Percentiles rank a stretch among this genome's conserved stretches.
Evolutionary conservation across 352 stramenopile species (phyloP).

Genomic region (Phytophthora cajani): DNA sequence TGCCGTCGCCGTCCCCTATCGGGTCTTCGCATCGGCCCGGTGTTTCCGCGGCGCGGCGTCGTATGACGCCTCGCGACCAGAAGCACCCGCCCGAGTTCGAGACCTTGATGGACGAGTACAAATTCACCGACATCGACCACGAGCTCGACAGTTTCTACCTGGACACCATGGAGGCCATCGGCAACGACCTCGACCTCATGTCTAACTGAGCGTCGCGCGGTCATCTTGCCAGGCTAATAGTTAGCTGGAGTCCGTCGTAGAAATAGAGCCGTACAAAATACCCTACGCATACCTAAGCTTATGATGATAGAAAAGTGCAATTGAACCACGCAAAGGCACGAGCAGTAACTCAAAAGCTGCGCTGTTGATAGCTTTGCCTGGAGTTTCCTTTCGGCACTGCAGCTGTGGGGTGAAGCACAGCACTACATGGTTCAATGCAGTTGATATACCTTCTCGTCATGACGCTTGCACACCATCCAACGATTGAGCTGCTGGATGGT

Average conservation of each 20-base stretch:
- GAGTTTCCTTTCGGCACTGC: too few species aligned
- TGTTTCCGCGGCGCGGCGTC: conserved; percentile 11
- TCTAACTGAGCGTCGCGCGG: conserved; percentile 49
- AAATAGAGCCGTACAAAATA: conserved; percentile 31
- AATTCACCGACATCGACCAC: conserved; percentile 83
- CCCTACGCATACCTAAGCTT: conserved; percentile 16
- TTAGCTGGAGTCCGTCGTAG: conserved; percentile 24
- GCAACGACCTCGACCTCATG: conserved; percentile 66
- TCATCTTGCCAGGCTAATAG: not conserved
- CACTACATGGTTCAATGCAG: too few species aligned
- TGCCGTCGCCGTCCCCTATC: conserved; percentile 25
- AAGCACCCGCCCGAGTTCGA: conserved; percentile 74
- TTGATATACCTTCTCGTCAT: too few species aligned
- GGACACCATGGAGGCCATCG: conserved; percentile 70
- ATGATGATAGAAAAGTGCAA: conserved; percentile 30
- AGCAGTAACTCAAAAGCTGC: too few species aligned
- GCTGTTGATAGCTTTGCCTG: too few species aligned
- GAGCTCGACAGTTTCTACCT: conserved; percentile 87
- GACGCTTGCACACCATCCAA: too few species aligned
- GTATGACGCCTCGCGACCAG: conserved; percentile 44
- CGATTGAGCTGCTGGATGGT: too few species aligned
- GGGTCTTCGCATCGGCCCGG: conserved; percentile 10
- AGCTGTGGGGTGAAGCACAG: too few species aligned
- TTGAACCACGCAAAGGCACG: too few species aligned
- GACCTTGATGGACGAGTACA: conserved; percentile 77